Evolutionary conservation across 805 yeast genomes (phyloP).

Genomic region (Cyberlindnera amylophila): DNA sequence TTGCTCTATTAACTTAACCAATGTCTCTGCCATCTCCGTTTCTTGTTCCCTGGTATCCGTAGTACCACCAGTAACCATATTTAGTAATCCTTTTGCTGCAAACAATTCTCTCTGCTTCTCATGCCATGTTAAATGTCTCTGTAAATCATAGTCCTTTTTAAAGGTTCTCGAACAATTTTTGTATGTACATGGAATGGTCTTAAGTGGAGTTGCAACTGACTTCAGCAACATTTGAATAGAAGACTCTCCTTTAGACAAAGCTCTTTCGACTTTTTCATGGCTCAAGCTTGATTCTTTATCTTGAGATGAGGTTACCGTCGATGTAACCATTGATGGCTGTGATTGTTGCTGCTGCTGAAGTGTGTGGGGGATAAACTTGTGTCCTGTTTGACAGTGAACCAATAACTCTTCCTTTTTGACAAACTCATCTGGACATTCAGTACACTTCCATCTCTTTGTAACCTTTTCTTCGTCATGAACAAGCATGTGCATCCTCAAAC

Average conservation of each 20-base stretch:
- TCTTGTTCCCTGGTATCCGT: constrained; percentile 7
- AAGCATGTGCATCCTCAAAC: constrained; percentile 68
- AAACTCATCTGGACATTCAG: constrained; percentile 47
- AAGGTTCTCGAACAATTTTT: constrained; percentile 51
- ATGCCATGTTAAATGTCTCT: constrained; percentile 54
- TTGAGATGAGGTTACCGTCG: background rate
- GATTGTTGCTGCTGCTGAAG: constrained; percentile 1
- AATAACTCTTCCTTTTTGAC: constrained; percentile 54
- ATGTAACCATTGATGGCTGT: too few species aligned
- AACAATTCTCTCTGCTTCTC: constrained; percentile 24
- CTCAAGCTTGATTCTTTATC: constrained; percentile 11
- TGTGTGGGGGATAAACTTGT: constrained; percentile 27
- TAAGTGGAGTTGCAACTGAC: constrained; percentile 30
- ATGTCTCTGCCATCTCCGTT: constrained; percentile 10
- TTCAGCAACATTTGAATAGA: constrained; percentile 31
- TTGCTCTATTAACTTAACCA: background rate
- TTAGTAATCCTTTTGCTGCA: constrained; percentile 12
- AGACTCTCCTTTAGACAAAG: constrained; percentile 25
- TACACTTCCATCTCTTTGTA: constrained; percentile 57
- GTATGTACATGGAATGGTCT: constrained; percentile 43
- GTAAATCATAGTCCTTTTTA: constrained; percentile 43
- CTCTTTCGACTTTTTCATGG: constrained; percentile 24
- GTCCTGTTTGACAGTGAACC: constrained; percentile 51
- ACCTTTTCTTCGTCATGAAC: constrained; percentile 52
- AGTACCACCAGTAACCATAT: constrained; percentile 6